Evolutionary conservation across 352 stramenopile genomes (phyloP).

Genomic region (Elongisporangium prolatum): DNA sequence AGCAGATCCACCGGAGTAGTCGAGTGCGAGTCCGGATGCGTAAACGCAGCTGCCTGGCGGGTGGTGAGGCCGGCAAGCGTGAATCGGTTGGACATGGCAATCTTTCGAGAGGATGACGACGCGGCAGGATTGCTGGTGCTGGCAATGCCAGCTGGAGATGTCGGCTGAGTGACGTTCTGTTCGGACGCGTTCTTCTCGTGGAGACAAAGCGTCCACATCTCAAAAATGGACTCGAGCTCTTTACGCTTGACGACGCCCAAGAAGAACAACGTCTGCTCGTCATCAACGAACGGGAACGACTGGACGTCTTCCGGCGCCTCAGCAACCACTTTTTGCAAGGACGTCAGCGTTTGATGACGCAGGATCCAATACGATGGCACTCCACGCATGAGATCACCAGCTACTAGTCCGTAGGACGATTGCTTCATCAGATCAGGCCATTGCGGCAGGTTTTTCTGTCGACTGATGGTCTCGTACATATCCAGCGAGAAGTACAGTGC

Average conservation of each 20-base stretch:
- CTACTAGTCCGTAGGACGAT: slow-evolving; percentile 65
- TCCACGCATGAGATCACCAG: slow-evolving; percentile 65
- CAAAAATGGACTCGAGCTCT: slow-evolving; percentile 56
- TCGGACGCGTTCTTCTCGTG: slow-evolving; percentile 8
- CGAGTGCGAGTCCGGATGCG: slow-evolving; percentile 21
- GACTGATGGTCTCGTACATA: slow-evolving; percentile 82
- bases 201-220: slow-evolving; percentile 52
- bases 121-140: slow-evolving; percentile 14
- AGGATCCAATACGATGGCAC: slow-evolving; percentile 35
- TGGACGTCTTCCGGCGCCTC: slow-evolving; percentile 29
- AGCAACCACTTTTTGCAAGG: slow-evolving; percentile 39
- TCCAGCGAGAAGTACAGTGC: slow-evolving; percentile 70
- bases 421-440: slow-evolving; percentile 80
- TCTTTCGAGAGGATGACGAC: background rate
- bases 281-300: slow-evolving; percentile 68
- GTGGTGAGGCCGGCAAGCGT: slow-evolving; percentile 18
- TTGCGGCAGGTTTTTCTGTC: slow-evolving; percentile 74
- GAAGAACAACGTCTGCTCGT: slow-evolving; percentile 51
- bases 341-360: slow-evolving; percentile 47
- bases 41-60: slow-evolving; percentile 24
- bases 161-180: slow-evolving; percentile 1
- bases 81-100: slow-evolving; percentile 14
- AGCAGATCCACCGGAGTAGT: slow-evolving; percentile 49
- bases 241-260: slow-evolving; percentile 54
- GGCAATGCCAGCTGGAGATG: slow-evolving; percentile 18